Evolutionary conservation across 1,284 basidiomycete species (phyloP).

Genomic region (Erythrobasidium hasegawianum): DNA sequence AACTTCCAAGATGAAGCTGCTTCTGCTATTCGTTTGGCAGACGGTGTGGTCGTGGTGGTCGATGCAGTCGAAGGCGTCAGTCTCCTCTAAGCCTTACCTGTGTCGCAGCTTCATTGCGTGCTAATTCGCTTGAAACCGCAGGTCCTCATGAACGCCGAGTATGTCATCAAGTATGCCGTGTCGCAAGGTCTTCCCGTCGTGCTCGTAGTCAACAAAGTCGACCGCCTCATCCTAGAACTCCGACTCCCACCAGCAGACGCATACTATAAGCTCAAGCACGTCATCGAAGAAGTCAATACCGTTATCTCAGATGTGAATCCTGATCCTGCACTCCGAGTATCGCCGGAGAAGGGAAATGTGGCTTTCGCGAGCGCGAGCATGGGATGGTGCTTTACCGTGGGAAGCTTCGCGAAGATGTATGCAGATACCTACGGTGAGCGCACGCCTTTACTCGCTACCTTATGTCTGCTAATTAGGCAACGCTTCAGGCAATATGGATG

Average conservation of each 20-base stretch:
- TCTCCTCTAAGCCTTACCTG: no score
- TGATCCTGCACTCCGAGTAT: constrained; percentile 77
- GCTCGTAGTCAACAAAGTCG: constrained; percentile 95
- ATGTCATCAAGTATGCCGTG: constrained; percentile 76
- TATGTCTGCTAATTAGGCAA: background rate
- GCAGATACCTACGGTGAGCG: constrained; percentile 75
- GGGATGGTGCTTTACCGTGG: constrained; percentile 94
- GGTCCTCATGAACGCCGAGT: constrained; percentile 87
- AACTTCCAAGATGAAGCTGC: constrained; percentile 98
- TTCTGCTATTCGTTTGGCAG: constrained; percentile 76
- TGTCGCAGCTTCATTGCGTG: no score
- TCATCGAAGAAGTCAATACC: constrained; percentile 96
- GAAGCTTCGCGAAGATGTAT: constrained; percentile 94
- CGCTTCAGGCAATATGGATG: constrained; percentile 52
- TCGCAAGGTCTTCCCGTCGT: constrained; percentile 87
- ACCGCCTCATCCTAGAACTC: constrained; percentile 91
- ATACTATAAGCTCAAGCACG: constrained; percentile 98
- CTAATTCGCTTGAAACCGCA: constrained; percentile 45
- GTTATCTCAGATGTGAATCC: constrained; percentile 75
- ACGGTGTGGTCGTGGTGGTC: constrained; percentile 89
- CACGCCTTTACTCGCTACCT: background rate
- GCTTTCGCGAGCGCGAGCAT: constrained; percentile 95
- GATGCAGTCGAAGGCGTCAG: constrained; percentile 89
- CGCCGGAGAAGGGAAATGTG: constrained; percentile 93
- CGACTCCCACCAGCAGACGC: constrained; percentile 93